Base-by-base conservation (phyloP, 2,329 filamentous ascomycete species). In the Dendryphion nanum region DNA sequence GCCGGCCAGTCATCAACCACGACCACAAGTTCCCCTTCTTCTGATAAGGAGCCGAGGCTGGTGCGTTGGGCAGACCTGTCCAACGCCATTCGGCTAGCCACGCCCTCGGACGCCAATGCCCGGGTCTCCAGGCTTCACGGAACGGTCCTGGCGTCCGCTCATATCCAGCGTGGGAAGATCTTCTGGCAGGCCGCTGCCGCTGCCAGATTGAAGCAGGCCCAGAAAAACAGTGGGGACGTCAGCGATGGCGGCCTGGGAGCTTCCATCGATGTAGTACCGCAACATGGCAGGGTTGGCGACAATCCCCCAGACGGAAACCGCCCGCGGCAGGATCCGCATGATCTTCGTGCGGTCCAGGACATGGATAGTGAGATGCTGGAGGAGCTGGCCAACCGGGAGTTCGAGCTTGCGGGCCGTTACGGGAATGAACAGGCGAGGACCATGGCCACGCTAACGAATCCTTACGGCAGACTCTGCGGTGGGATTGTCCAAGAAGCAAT, bases 281-380 rank as follows among this genome's bases (percentile, higher is more conserved):
- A 26, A 26, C 23, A 26, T 26, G 23, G 23, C 23, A 26, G 23
- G 23, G 23, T 26, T 26, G 23, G 23, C 23, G 23, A 26, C 23
- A 26, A 26, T 26, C 23, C 23, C 23, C 23, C 8, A 26, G 23
- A 26, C 23, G 23, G 23, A 26, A 26, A 26, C 23, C 23, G 23
- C 23, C 23, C 23, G 23, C 23, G 23, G 23, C 23, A 26, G 23
- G 23, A 26, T 26, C 23, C 23, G 23, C 23, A 26, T 26, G 23
- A 26, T 26, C 23, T 26, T 26, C 23, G 23, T 26, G 23, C 23
- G 23, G 23, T 26, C 23, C 23, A 26, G 23, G 23, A 26, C 23
- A 26, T 26, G 23, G 23, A 26, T 26, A 26, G 23, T 26, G 23
- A 26, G 23, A 26, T 26, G 23, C 23, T 26, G 23, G 23, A 26